These are phyloP conservation scores for Mollisiaceae sp. DNA, from an alignment of 2,329 filamentous ascomycete species.

Conservation along the genomic window DNA sequence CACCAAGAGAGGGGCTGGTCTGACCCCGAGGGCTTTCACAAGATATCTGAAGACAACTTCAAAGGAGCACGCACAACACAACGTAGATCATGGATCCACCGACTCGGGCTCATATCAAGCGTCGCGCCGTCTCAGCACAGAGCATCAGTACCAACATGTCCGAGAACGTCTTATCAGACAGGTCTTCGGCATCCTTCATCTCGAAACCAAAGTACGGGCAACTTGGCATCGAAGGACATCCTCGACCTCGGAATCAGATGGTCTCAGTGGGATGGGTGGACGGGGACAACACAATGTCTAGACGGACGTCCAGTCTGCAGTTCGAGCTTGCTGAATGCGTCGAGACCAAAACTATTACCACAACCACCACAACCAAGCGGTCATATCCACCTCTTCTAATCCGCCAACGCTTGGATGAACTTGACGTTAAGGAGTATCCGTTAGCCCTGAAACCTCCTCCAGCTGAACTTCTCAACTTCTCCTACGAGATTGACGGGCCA, in stretches of 20 bases:
- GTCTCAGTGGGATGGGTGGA: constrained; percentile 40
- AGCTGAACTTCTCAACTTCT: constrained; percentile 75
- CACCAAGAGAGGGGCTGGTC: constrained; percentile 33
- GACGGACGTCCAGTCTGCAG: constrained; percentile 40
- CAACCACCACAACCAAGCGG: constrained; percentile 86
- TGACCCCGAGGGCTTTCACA: constrained; percentile 21
- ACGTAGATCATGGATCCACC: constrained; percentile 37
- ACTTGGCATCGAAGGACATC: constrained; percentile 30
- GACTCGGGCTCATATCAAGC: constrained; percentile 30
- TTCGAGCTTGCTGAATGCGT: constrained; percentile 67
- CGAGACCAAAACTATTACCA: constrained; percentile 78
- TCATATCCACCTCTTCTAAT: constrained; percentile 86
- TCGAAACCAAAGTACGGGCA: constrained; percentile 34
- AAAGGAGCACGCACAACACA: constrained; percentile 9
- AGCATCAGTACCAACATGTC: constrained; percentile 18
- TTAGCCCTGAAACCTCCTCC: constrained; percentile 84
- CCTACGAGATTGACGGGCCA: constrained; percentile 71
- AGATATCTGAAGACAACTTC: constrained; percentile 11
- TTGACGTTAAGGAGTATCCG: constrained; percentile 90
- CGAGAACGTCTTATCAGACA: constrained; percentile 31
- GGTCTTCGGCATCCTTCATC: constrained; percentile 38
- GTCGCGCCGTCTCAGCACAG: constrained; percentile 30
- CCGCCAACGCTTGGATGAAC: constrained; percentile 63
- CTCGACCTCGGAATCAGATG: constrained; percentile 34
- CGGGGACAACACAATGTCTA: constrained; percentile 33